Evolutionary conservation across 2,329 filamentous ascomycete species (phyloP), one percentile per base, ranked within the genome.

Genomic region (Sclerotinia borealis): DNA sequence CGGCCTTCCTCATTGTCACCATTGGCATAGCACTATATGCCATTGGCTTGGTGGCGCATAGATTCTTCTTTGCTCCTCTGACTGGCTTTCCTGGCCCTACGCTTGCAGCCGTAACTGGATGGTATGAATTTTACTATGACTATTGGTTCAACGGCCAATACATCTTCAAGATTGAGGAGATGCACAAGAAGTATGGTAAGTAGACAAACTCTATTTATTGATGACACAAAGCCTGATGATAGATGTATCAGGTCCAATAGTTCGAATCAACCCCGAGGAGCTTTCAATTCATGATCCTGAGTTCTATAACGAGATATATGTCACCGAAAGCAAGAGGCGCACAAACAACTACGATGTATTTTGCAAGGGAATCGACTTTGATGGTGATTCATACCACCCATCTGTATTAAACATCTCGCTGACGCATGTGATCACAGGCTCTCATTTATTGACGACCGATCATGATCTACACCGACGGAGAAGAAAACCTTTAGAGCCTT

Each of bases 151-250:
- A 74, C 5, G 78, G 77, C 1, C 71, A 76, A 66, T 79, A 78
- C 61, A 77, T 72, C 13, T 77, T 73, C 65, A 73, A 78, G 64
- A 77, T 80, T 45, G 70, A 75, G 50, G 72, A 77, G 58, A 69
- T 80, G 71, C 78, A 80, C 67, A 68, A 76, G 47, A 68, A 71
- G 65, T 80, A 79, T 64, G 78, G 78, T 27, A 47, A n/a, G 37
- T 25, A 54, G n/a, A 25, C 27, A 8, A 15, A 17, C n/a, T n/a
- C n/a, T n/a, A n/a, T n/a, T n/a, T n/a, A n/a, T n/a, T n/a, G n/a
- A n/a, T n/a, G n/a, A n/a, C n/a, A n/a, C n/a, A n/a, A n/a, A n/a
- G n/a, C n/a, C n/a, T n/a, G n/a, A n/a, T n/a, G n/a, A 50, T 39
- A 52, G 34, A 6, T 5, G 3, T 36, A 43, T 8, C 10, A 71